phyloP scores from a whole-genome alignment of 345 rosid genomes.

The Acer yangbiense region DNA sequence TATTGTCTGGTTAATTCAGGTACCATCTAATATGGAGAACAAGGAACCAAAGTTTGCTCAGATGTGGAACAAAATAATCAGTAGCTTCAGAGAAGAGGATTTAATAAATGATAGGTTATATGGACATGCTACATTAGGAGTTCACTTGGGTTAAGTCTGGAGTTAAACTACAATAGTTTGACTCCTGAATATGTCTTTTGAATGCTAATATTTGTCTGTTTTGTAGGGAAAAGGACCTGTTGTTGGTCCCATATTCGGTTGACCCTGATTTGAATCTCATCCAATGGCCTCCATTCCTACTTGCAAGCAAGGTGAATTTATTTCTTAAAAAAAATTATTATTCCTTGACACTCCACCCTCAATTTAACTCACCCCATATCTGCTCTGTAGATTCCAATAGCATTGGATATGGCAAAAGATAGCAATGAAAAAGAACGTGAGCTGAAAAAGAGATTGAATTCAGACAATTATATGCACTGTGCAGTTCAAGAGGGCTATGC shows the following conservation, averaged over 20 bases:
- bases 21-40: conserved; percentile 42
- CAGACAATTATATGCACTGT: conserved; percentile 56
- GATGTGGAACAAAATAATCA: conserved; percentile 63
- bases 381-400: conserved; percentile 53
- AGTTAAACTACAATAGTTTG: neutral
- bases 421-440: conserved; percentile 53
- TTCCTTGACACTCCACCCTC: neutral
- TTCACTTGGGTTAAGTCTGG: neutral
- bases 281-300: conserved; percentile 67
- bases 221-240: conserved; percentile 55
- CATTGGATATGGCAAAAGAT: conserved; percentile 69
- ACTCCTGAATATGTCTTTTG: neutral
- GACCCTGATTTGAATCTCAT: conserved; percentile 48
- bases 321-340: neutral
- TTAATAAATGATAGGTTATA: conserved; percentile 49
- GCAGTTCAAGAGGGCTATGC: conserved; percentile 59
- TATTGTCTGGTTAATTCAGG: conserved; percentile 32
- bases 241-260: conserved; percentile 61
- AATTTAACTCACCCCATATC: conserved; percentile 13
- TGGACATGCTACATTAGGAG: neutral
- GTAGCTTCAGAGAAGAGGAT: conserved; percentile 63
- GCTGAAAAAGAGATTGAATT: conserved; percentile 46
- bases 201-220: conserved; percentile 6
- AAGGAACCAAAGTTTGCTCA: conserved; percentile 62
- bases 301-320: conserved; percentile 55